A percentile compares a stretch with the other conserved stretches of the same genome.
Evolutionary conservation across 2,329 filamentous ascomycete species (phyloP).

Genomic region (Venturia effusa): DNA sequence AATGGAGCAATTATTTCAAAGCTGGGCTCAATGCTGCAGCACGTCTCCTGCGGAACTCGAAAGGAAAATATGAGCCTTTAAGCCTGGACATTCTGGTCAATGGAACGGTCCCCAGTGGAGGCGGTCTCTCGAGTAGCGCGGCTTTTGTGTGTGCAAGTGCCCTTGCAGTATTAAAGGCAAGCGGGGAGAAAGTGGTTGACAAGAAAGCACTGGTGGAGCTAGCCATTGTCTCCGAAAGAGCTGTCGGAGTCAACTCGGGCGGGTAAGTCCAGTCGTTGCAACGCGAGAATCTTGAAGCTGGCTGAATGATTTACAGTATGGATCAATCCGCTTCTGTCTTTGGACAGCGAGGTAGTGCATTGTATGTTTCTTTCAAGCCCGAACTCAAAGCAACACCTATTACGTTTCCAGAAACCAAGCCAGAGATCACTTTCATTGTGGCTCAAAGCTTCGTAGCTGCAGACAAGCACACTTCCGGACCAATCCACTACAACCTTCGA

Average conservation of each 20-base stretch:
- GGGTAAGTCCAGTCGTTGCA: constrained; percentile 45
- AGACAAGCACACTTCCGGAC: constrained; percentile 89
- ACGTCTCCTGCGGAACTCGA: constrained; percentile 56
- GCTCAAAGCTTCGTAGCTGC: constrained; percentile 89
- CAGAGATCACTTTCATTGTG: constrained; percentile 83
- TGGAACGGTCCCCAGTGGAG: constrained; percentile 83
- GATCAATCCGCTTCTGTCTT: constrained; percentile 96
- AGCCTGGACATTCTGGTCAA: constrained; percentile 86
- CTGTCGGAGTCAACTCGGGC: constrained; percentile 92
- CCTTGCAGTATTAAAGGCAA: constrained; percentile 76
- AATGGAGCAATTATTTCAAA: constrained; percentile 99
- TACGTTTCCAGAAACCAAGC: constrained; percentile 67
- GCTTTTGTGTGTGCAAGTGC: constrained; percentile 88
- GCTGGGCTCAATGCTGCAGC: constrained; percentile 76
- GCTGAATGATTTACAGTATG: constrained; percentile 50
- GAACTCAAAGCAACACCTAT: constrained; percentile 65
- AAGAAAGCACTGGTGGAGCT: constrained; percentile 89
- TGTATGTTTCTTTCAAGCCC: constrained; percentile 85
- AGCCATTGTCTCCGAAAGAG: constrained; percentile 86
- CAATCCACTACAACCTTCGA: constrained; percentile 90
- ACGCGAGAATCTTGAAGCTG: not conserved
- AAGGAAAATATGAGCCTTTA: constrained; percentile 52
- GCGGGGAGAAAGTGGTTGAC: constrained; percentile 66
- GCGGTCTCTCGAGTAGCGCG: constrained; percentile 85
- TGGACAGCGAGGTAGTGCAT: constrained; percentile 70